Conservation (phyloP, 2,329 filamentous ascomycete species). For the Xylaria sp. region DNA sequence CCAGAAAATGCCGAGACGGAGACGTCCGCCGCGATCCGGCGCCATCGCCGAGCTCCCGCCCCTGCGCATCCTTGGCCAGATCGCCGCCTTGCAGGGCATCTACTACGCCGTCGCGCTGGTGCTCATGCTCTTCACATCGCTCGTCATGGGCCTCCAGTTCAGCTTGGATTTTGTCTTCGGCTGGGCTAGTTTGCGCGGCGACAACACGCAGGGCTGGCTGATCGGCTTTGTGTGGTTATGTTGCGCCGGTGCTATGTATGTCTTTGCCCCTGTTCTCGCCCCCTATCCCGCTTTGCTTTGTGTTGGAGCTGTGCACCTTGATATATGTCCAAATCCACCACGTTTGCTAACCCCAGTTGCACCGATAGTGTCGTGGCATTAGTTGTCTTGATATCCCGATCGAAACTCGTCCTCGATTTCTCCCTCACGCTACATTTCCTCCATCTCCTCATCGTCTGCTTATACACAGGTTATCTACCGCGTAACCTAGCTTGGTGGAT, state of each 20-base stretch:
- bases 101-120: constrained; percentile 65
- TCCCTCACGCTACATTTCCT: constrained; percentile 88
- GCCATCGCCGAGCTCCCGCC: constrained; percentile 71
- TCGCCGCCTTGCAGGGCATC: constrained; percentile 65
- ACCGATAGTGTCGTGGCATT: constrained; percentile 79
- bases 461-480: constrained; percentile 83
- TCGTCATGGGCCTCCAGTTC: constrained; percentile 68
- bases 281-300: constrained; percentile 2
- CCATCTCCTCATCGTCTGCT: constrained; percentile 78
- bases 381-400: constrained; percentile 84
- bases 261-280: constrained; percentile 40
- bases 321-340: not conserved
- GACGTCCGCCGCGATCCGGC: constrained; percentile 68
- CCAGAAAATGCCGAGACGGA: constrained; percentile 61
- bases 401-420: constrained; percentile 95
- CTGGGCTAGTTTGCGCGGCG: constrained; percentile 68
- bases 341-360: not conserved
- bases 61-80: constrained; percentile 69
- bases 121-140: constrained; percentile 67
- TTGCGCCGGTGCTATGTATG: constrained; percentile 65
- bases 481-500: constrained; percentile 88
- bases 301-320: not conserved
- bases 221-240: constrained; percentile 66
- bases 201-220: constrained; percentile 72
- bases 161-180: constrained; percentile 66